phyloP scores from a whole-genome alignment of 2,329 filamentous ascomycete species.

The Fusarium sp. region DNA sequence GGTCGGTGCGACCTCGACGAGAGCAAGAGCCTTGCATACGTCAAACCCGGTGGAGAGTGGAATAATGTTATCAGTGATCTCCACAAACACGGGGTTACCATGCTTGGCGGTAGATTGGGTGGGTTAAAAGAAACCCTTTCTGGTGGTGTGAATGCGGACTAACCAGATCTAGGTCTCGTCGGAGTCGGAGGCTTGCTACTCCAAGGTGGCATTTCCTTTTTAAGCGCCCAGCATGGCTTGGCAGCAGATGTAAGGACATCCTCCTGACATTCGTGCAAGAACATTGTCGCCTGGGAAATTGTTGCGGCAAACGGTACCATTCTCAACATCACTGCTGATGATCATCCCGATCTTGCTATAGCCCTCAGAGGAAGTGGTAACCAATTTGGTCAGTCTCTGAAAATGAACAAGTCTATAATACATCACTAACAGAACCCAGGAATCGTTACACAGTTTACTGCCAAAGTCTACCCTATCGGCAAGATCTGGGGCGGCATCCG shows the following conservation, averaged over 20 bases:
- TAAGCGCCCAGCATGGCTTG: constrained; percentile 25
- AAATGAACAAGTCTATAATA: too few relatives aligned
- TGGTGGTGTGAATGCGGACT: neutral
- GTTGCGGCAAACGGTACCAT: constrained; percentile 22
- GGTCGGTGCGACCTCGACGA: constrained; percentile 8
- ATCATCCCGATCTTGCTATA: constrained; percentile 16
- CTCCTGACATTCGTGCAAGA: neutral
- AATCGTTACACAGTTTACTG: constrained; percentile 10
- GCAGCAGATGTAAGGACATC: constrained; percentile 13
- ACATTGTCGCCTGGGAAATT: constrained; percentile 21
- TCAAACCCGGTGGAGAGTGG: constrained; percentile 29
- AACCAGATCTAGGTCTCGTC: neutral
- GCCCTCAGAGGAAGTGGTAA: constrained; percentile 24
- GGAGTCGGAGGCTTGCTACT: constrained; percentile 25
- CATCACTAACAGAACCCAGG: neutral
- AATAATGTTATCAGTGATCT: constrained; percentile 23
- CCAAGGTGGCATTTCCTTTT: constrained; percentile 13
- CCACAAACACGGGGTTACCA: constrained; percentile 3
- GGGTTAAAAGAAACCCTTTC: neutral
- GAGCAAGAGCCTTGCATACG: constrained; percentile 15
- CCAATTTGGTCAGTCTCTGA: constrained; percentile 14
- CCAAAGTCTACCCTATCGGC: constrained; percentile 3
- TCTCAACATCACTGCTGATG: neutral
- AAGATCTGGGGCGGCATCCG: constrained; percentile 24
- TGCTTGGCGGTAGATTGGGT: constrained; percentile 16